phyloP scores from a whole-genome alignment of 129 eudicot genomes.

The Pittosporum tobira region DNA sequence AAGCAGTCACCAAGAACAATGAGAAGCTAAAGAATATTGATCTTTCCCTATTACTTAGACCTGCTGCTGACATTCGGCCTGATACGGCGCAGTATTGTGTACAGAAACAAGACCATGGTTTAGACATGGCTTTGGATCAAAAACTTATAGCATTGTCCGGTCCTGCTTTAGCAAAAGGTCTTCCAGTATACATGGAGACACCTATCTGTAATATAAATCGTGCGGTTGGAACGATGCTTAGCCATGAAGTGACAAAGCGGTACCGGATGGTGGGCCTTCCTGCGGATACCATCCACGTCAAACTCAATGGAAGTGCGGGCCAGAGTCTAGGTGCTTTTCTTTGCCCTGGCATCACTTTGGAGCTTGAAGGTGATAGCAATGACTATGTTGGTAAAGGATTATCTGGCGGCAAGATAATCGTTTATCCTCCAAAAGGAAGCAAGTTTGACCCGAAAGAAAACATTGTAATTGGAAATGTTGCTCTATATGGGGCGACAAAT shows the following conservation, averaged over 20 bases:
- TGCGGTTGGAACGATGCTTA: conserved; percentile 97
- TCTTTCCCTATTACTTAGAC: conserved; percentile 79
- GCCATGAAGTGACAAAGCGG: conserved; percentile 92
- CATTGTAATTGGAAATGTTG: conserved; percentile 93
- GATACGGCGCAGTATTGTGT: conserved; percentile 85
- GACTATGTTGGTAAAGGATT: conserved; percentile 97
- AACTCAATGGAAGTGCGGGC: conserved; percentile 90
- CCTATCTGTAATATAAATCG: conserved; percentile 83
- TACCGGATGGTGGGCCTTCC: conserved; percentile 71
- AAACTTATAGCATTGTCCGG: conserved; percentile 51
- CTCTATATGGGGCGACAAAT: conserved; percentile 82
- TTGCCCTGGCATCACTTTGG: conserved; percentile 81
- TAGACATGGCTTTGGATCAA: conserved; percentile 92
- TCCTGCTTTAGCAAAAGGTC: conserved; percentile 68
- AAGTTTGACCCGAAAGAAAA: conserved; percentile 88
- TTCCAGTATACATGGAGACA: conserved; percentile 85
- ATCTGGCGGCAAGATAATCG: conserved; percentile 86
- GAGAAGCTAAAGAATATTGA: conserved; percentile 79
- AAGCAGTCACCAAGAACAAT: conserved; percentile 47
- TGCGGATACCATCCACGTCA: conserved; percentile 78
- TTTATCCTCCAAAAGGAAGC: conserved; percentile 85
- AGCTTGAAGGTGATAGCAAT: conserved; percentile 98
- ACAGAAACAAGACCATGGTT: conserved; percentile 91
- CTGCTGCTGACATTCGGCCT: conserved; percentile 86
- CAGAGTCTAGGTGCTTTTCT: conserved; percentile 97